A percentile compares a stretch with the other conserved stretches of the same genome.
phyloP scores from a whole-genome alignment of 2,329 filamentous ascomycete genomes.

The Pseudogymnoascus sp. region DNA sequence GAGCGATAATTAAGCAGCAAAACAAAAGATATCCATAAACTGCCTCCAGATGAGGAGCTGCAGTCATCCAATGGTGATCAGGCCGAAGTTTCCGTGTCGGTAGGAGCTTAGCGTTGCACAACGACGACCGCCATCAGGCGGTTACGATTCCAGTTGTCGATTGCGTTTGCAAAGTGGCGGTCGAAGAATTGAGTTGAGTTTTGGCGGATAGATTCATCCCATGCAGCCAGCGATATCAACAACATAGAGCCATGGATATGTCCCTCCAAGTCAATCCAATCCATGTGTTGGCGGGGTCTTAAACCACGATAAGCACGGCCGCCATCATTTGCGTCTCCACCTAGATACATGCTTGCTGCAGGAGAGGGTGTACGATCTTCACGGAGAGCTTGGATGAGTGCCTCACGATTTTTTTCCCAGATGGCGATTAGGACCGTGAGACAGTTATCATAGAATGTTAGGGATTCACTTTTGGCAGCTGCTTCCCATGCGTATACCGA shows the following conservation, averaged over 20 bases:
- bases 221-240: background rate
- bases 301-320: background rate
- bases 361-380: no score
- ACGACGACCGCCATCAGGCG: background rate
- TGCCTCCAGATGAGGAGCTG: background rate
- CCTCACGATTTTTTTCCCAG: background rate
- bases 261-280: background rate
- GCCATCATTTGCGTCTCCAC: background rate
- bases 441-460: no score
- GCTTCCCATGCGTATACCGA: no score
- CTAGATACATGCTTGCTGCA: background rate
- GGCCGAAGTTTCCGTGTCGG: no score
- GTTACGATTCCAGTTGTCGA: background rate
- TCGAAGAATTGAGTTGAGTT: background rate
- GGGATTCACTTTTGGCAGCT: no score
- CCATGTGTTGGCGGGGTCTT: background rate
- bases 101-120: no score
- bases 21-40: background rate
- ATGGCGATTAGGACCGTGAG: no score
- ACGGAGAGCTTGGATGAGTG: background rate
- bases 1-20: background rate
- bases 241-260: background rate
- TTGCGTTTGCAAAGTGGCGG: background rate
- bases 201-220: background rate
- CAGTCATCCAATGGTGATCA: no score